Conservation (phyloP, 257 asterid species). For the Leptodermis oblonga region DNA sequence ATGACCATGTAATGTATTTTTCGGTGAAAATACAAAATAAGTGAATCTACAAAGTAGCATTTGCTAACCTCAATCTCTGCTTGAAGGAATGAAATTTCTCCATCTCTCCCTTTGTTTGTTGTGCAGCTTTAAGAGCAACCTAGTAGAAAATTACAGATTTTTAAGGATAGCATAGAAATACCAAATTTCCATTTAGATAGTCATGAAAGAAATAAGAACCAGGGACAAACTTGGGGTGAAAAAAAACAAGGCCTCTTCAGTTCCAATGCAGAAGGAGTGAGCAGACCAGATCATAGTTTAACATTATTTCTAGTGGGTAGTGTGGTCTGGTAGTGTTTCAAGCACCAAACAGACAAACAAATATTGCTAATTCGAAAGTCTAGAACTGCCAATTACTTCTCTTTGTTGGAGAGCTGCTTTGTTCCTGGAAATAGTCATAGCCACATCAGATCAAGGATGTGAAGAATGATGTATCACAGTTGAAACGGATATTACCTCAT, state of each 20-base stretch:
- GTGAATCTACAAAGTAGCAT: too few species aligned
- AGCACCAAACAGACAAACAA: slow-evolving; percentile 4
- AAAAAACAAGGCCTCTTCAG: too few species aligned
- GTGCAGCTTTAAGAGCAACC: slow-evolving; percentile 93
- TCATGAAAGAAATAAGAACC: too few species aligned
- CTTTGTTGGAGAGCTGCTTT: not conserved
- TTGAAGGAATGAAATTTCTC: slow-evolving; percentile 64
- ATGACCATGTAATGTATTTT: too few species aligned
- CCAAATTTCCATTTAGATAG: too few species aligned
- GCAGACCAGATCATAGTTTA: too few species aligned
- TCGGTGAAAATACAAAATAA: too few species aligned
- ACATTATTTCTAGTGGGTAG: too few species aligned
- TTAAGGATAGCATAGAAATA: not conserved
- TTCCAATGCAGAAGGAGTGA: too few species aligned
- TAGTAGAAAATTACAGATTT: slow-evolving; percentile 24
- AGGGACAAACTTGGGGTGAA: too few species aligned
- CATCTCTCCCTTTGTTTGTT: slow-evolving; percentile 81
- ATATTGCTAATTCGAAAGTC: not conserved
- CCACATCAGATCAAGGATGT: slow-evolving; percentile 33
- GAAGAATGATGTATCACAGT: slow-evolving; percentile 20
- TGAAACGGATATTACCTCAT: slow-evolving; percentile 53
- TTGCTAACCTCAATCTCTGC: too few species aligned
- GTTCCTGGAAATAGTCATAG: not conserved
- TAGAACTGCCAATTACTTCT: slow-evolving; percentile 49
- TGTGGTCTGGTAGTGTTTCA: too few species aligned